phyloP scores from a whole-genome alignment of 192 early-diverging fungal species.

The Backusella circina region DNA sequence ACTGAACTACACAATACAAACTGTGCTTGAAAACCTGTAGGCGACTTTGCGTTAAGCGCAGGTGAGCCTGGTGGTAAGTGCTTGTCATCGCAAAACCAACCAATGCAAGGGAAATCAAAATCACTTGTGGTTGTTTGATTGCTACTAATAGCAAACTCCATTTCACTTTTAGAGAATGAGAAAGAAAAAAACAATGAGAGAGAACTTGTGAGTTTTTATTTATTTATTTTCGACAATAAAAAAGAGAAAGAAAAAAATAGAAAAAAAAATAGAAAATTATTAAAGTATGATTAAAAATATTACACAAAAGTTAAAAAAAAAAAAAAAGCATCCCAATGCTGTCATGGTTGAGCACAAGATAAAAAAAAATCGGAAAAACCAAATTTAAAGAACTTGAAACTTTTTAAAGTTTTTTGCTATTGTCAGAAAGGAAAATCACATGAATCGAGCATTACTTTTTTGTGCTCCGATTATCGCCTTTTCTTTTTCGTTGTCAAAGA shows the following conservation, averaged over 20 bases:
- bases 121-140: background rate
- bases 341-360: background rate
- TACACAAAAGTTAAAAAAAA: background rate
- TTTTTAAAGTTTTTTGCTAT: background rate
- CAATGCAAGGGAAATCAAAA: slow-evolving; percentile 2
- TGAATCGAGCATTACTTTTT: background rate
- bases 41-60: slow-evolving; percentile 19
- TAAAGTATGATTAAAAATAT: background rate
- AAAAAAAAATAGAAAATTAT: background rate
- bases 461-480: background rate
- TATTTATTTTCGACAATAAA: background rate
- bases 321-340: background rate
- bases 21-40: slow-evolving; percentile 27
- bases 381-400: background rate
- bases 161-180: background rate
- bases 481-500: background rate
- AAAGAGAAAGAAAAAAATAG: background rate
- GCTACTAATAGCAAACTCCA: background rate
- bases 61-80: slow-evolving; percentile 24
- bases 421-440: background rate
- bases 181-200: background rate
- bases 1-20: slow-evolving; percentile 23
- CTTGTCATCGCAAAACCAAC: slow-evolving; percentile 8
- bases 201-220: background rate
- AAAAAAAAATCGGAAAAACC: background rate